Evolutionary conservation across 176 grass and related monocot genomes (phyloP), one percentile per base, ranked within the genome.

Genomic region (Eleusine coracana): DNA sequence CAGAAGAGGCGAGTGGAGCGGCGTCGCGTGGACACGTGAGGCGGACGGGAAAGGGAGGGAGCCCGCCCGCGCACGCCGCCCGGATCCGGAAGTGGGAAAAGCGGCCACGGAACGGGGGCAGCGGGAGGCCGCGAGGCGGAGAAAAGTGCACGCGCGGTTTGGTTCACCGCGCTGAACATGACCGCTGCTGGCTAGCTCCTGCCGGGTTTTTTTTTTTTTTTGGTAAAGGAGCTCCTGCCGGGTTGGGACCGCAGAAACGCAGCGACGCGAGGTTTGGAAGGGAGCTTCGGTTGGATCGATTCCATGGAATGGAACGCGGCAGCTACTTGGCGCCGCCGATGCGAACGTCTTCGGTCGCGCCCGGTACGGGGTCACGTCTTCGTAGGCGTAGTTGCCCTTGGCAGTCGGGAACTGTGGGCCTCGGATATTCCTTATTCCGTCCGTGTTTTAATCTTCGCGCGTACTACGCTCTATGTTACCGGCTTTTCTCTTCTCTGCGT

Each of bases 31-130:
- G 77, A 85, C 88, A 87, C 67, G 84, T 93, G 73, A 69, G 80
- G 21, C 63, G 60, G 31, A 74, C 41, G 79, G 58, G 84, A 83
- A 83, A 89, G 84, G 20, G n/a, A n/a, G n/a, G 80, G 58, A 25
- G 21, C 17, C 31, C 17, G 21, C 17, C 17, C 1, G 25, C 60
- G 60, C 10, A 63, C 60, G 59, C 56, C 21, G 56, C 8, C 59
- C 7, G 59, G 3, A n/a, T n/a, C n/a, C 48, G 16, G 59, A 71
- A 80, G 64, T 41, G 44, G 70, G 6, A 17, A 54, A 51, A 17
- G 62, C 9, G 37, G 40, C 61, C 59, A 45, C 62, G 62, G 60
- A 62, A 62, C 60, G 28, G 21, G 16, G 5, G 52, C 4, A 18
- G 52, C 12, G 45, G 71, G 28, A 44, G 40, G 54, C 36, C 0